Base-by-base conservation (phyloP, 352 stramenopile species). In the Pythium scleroteichum region DNA sequence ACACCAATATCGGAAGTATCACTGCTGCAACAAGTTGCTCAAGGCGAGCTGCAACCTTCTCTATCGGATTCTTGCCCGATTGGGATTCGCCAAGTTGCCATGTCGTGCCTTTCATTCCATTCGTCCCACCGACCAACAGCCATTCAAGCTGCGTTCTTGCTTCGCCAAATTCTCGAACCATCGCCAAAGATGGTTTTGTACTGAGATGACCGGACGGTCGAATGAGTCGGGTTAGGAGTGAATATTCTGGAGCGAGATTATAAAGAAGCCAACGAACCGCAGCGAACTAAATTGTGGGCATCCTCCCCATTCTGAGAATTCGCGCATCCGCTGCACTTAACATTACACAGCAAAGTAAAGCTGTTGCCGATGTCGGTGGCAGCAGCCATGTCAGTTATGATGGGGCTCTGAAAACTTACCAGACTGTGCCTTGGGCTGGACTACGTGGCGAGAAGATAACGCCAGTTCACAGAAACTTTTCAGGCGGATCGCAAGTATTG, bases 1-100 rank as follows among this genome's bases (percentile, higher is more conserved):
- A 66, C 73, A 22, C 62, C 53, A 23, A 35, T 87, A 6, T 62
- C 66, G 8, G 78, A 86, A 27, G 68, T 82, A 16, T 74, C 68
- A 1, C 71, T 90, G 10, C 47, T 90, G 23, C 75, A 84, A 41
- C 77, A 80, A 41, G 80, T 90, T 3, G 74, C 78, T 14, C 59
- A 53, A 0, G 80, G 80, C 2, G 65, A 68, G 22, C 27, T 87
- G 12, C 50, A 68, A 3, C 80, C 80, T 27, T 76, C 63, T 10
- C 85, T 88, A 42, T 54, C 66, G 0, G 48, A 54, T 13, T 33
- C 63, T 26, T 87, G 78, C 67, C 78, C 80, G 9, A 46, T 61
- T 7, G 69, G 69, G 10, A 50, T 90, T 29, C 53, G 64, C 3
- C 46, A 73, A 3, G 46, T 90, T 4, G 78, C 78, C 13, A 57